phyloP scores from a whole-genome alignment of 2,329 filamentous ascomycete species.

The Xylaria sp. region DNA sequence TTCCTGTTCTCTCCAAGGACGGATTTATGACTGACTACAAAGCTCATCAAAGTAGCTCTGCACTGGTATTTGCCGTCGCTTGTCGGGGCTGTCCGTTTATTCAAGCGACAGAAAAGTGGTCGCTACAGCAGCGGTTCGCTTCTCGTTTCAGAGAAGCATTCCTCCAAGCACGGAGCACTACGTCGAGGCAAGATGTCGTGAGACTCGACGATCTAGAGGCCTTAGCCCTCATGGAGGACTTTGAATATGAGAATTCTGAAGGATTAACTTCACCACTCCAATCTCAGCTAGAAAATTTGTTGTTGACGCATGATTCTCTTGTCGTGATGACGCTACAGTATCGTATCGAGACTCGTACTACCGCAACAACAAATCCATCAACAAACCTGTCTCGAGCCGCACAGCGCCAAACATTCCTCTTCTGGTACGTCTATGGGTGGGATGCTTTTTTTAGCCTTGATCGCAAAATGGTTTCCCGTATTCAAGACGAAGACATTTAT shows the following conservation, averaged over 20 bases:
- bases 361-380: slow-evolving; percentile 1
- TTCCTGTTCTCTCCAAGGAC: slow-evolving; percentile 28
- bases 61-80: slow-evolving; percentile 33
- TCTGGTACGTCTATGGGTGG: slow-evolving; percentile 29
- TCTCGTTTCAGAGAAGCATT: slow-evolving; percentile 30
- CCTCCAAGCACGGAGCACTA: slow-evolving; percentile 21
- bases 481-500: slow-evolving; percentile 32
- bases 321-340: slow-evolving; percentile 31
- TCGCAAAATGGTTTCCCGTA: slow-evolving; percentile 24
- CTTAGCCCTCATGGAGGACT: slow-evolving; percentile 32
- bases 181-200: slow-evolving; percentile 8
- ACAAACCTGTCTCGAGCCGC: slow-evolving; percentile 17
- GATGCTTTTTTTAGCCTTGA: slow-evolving; percentile 32
- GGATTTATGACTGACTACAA: slow-evolving; percentile 33
- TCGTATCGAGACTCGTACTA: slow-evolving; percentile 21
- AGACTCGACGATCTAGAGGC: slow-evolving; percentile 35
- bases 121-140: slow-evolving; percentile 28
- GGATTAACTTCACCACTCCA: slow-evolving; percentile 21
- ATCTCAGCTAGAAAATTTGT: slow-evolving; percentile 22
- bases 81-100: slow-evolving; percentile 32
- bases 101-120: slow-evolving; percentile 23
- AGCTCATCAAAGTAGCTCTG: slow-evolving; percentile 10
- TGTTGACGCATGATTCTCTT: slow-evolving; percentile 35
- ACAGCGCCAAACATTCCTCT: slow-evolving; percentile 27
- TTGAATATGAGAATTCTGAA: slow-evolving; percentile 24